These are phyloP conservation scores for Neopestalotiopsis sp. DNA, from an alignment of 2,329 filamentous ascomycete species.

Conservation along the genomic window DNA sequence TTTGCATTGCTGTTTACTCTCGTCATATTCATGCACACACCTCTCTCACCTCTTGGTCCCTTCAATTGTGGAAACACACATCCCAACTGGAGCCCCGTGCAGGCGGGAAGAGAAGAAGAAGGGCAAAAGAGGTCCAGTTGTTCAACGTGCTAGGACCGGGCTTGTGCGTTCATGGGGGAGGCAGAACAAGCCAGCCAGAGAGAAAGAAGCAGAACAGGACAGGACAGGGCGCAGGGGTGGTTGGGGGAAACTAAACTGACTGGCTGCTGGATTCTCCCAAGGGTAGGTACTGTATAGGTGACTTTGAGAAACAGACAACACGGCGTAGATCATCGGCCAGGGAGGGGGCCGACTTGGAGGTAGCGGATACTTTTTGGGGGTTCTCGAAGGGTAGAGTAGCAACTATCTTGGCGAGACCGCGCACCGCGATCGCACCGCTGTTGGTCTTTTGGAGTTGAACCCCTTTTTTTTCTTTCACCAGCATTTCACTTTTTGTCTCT, in stretches of 20 bases:
- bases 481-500: too few species aligned
- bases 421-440: not conserved
- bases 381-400: not conserved
- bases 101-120: too few species aligned
- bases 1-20: too few species aligned
- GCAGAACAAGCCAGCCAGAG: not conserved
- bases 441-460: too few species aligned
- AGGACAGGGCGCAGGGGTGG: not conserved
- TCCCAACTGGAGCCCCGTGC: too few species aligned
- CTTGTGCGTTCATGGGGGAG: too few species aligned
- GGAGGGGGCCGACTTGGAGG: not conserved
- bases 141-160: too few species aligned
- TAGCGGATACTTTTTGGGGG: not conserved
- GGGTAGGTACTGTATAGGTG: not conserved
- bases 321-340: slow-evolving; percentile 4
- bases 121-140: too few species aligned
- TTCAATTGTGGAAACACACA: too few species aligned
- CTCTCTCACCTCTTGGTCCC: too few species aligned
- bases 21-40: too few species aligned
- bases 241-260: not conserved
- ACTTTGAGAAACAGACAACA: slow-evolving; percentile 2
- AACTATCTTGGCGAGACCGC: not conserved
- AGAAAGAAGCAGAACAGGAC: not conserved
- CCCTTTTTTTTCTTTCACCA: not conserved
- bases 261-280: not conserved